Percentiles rank a stretch among this genome's conserved stretches.
These are phyloP conservation scores for Senna siamea DNA, from an alignment of 306 rosid species.

Conservation along the genomic window DNA sequence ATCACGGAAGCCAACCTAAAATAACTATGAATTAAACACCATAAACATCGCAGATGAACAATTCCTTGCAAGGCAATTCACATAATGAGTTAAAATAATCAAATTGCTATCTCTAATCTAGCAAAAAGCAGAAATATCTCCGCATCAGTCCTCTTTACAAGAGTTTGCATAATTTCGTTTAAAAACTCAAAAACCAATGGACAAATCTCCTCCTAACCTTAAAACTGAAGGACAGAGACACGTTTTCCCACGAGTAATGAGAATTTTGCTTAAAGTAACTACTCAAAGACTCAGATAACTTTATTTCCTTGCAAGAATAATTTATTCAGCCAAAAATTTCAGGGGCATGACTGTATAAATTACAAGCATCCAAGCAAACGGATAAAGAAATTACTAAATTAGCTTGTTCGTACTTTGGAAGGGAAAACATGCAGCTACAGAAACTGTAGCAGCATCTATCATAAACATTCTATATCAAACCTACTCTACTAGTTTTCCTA, in stretches of 20 bases:
- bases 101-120: slow-evolving; percentile 8
- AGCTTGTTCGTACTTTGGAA: not conserved
- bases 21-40: not conserved
- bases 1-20: not conserved
- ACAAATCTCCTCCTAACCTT: slow-evolving; percentile 15
- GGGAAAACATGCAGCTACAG: not conserved
- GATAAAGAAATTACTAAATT: not conserved
- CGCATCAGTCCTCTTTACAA: not conserved
- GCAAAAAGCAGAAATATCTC: slow-evolving; percentile 5
- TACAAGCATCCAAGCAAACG: not conserved
- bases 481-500: not conserved
- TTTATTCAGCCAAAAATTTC: too few species aligned
- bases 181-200: slow-evolving; percentile 3
- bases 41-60: not conserved
- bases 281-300: not conserved
- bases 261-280: not conserved
- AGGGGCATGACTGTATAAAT: not conserved
- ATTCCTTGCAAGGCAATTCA: slow-evolving; percentile 3
- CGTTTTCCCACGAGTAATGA: not conserved
- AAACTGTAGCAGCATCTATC: slow-evolving; percentile 16
- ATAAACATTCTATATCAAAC: slow-evolving; percentile 2
- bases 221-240: not conserved
- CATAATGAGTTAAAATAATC: slow-evolving; percentile 3
- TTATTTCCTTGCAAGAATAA: not conserved
- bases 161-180: not conserved